Evolutionary conservation across 2,329 filamentous ascomycete species (phyloP).

Genomic region (Diaporthe citrichinensis): DNA sequence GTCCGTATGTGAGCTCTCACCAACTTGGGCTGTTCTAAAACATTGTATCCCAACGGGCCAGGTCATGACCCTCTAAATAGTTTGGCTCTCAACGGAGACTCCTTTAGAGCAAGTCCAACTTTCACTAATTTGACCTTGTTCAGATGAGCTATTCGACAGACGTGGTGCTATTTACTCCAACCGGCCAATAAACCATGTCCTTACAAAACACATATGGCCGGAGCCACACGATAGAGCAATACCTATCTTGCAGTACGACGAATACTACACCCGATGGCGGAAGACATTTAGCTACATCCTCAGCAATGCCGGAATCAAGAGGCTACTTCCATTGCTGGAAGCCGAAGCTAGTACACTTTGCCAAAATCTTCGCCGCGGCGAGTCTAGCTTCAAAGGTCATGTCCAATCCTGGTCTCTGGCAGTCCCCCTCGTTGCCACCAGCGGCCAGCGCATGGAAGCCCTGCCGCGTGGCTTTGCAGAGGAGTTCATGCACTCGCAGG

Average conservation of each 20-base stretch:
- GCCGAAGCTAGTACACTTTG: neutral
- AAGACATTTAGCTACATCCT: constrained; percentile 9
- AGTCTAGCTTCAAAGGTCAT: neutral
- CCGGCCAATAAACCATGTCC: constrained; percentile 50
- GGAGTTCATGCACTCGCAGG: constrained; percentile 8
- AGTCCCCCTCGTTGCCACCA: neutral
- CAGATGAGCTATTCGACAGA: constrained; percentile 54
- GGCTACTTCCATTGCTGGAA: constrained; percentile 19
- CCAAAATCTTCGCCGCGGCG: neutral
- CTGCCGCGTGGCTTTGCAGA: neutral
- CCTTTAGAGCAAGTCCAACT: too few relatives aligned
- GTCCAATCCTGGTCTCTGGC: constrained; percentile 10
- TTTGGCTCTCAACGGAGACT: too few relatives aligned
- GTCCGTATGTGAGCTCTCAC: constrained; percentile 42
- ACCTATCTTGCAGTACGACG: constrained; percentile 27
- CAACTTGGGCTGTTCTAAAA: too few relatives aligned
- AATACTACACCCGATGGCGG: constrained; percentile 11
- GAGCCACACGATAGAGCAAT: constrained; percentile 5
- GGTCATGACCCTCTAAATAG: too few relatives aligned
- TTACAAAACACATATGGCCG: constrained; percentile 17
- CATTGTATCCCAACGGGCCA: too few relatives aligned
- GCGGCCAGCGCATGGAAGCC: constrained; percentile 1
- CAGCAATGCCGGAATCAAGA: constrained; percentile 18
- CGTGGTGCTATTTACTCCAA: constrained; percentile 56
- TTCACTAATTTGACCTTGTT: neutral